Evolutionary conservation across 1,139 yeast species (phyloP).

Genomic region (Barnettozyma hawaiiensis): DNA sequence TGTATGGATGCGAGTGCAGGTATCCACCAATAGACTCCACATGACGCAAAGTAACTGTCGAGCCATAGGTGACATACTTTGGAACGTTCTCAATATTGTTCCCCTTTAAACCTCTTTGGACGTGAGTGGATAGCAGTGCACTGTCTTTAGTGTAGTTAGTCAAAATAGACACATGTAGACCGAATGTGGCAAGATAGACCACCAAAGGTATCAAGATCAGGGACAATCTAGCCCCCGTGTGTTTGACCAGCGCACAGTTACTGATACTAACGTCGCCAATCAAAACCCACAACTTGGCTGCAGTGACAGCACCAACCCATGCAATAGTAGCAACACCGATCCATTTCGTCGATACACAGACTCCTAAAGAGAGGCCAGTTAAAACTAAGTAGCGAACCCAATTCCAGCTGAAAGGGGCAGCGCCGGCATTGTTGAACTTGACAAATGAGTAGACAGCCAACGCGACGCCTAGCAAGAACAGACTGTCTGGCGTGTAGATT

Average conservation of each 20-base stretch:
- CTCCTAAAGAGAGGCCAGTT: slow-evolving; percentile 49
- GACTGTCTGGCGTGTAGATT: slow-evolving; percentile 44
- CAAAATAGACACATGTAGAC: slow-evolving; percentile 44
- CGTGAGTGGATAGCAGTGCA: slow-evolving; percentile 48
- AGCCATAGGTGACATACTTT: slow-evolving; percentile 57
- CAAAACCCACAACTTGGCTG: slow-evolving; percentile 47
- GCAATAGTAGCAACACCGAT: slow-evolving; percentile 47
- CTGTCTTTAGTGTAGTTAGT: slow-evolving; percentile 45
- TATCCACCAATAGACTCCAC: slow-evolving; percentile 52
- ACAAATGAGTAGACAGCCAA: slow-evolving; percentile 42
- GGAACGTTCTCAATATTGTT: slow-evolving; percentile 36
- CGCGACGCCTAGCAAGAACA: slow-evolving; percentile 43
- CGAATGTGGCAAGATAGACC: slow-evolving; percentile 44
- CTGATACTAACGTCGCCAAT: slow-evolving; percentile 51
- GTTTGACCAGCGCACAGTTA: slow-evolving; percentile 30
- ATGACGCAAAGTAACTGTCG: slow-evolving; percentile 64
- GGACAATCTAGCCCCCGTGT: slow-evolving; percentile 30
- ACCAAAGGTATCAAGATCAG: slow-evolving; percentile 44
- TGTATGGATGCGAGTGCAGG: slow-evolving; percentile 58
- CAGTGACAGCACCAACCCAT: slow-evolving; percentile 44
- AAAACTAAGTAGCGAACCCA: slow-evolving; percentile 43
- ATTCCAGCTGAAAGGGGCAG: slow-evolving; percentile 32
- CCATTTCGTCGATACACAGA: slow-evolving; percentile 45
- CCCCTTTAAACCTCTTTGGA: slow-evolving; percentile 46
- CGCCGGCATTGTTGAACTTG: slow-evolving; percentile 31